These are phyloP conservation scores for Houttuynia cordata DNA, from an alignment of 164 flowering plant genomes.

Conservation along the genomic window DNA sequence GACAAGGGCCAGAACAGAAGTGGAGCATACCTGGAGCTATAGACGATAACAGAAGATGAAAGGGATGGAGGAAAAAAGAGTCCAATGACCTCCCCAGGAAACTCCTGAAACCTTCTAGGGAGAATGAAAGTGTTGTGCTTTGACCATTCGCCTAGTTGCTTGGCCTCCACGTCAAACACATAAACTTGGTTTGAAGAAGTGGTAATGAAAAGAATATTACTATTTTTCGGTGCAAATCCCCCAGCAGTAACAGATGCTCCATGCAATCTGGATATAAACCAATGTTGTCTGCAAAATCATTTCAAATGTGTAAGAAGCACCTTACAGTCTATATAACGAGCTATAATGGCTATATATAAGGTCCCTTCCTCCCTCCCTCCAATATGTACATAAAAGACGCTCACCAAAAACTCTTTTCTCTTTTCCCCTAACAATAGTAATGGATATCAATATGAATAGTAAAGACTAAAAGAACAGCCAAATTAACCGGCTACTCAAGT, in stretches of 20 bases:
- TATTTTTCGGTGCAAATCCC: constrained; percentile 69
- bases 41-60: constrained; percentile 51
- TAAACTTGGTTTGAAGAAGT: constrained; percentile 85
- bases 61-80: constrained; percentile 63
- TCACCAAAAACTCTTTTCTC: too few species aligned
- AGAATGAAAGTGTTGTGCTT: constrained; percentile 40
- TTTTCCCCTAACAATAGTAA: too few species aligned
- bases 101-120: constrained; percentile 75
- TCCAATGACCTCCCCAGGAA: constrained; percentile 92
- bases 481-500: too few species aligned
- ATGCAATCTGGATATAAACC: constrained; percentile 87
- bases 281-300: constrained; percentile 67
- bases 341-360: too few species aligned
- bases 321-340: too few species aligned
- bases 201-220: constrained; percentile 61
- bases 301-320: too few species aligned
- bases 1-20: neutral
- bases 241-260: constrained; percentile 94
- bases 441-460: too few species aligned
- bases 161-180: constrained; percentile 84
- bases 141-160: constrained; percentile 84
- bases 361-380: too few species aligned
- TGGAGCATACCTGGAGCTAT: constrained; percentile 60
- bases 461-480: too few species aligned
- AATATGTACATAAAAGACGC: too few species aligned